phyloP scores from a whole-genome alignment of 192 early-diverging fungal species.

The Rhizophagus prolifer region DNA sequence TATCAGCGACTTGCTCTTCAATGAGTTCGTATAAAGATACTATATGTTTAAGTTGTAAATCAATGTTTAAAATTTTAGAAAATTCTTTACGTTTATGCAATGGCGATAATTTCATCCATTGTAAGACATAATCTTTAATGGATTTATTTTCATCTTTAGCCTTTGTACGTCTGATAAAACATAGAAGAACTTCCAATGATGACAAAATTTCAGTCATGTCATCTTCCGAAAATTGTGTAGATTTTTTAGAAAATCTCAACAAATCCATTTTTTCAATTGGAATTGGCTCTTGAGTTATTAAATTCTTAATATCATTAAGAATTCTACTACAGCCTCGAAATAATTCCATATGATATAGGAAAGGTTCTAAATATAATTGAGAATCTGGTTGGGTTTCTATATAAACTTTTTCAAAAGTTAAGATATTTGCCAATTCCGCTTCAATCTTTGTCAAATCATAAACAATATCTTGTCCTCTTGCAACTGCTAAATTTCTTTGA shows the following conservation, averaged over 20 bases:
- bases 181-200: constrained; percentile 24
- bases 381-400: neutral
- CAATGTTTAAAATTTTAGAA: neutral
- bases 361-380: constrained; percentile 1
- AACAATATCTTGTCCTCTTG: neutral
- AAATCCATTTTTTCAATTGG: neutral
- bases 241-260: too few relatives aligned
- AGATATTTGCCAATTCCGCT: neutral
- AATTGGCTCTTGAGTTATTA: constrained; percentile 21
- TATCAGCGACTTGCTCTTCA: constrained; percentile 19
- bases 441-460: constrained; percentile 26
- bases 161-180: constrained; percentile 18
- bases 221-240: too few relatives aligned
- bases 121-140: constrained; percentile 20
- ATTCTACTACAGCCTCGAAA: neutral
- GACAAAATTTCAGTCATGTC: neutral
- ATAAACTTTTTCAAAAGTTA: neutral
- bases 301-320: neutral
- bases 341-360: constrained; percentile 20
- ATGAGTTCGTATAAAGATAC: constrained; percentile 20
- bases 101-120: constrained; percentile 16
- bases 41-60: constrained; percentile 11
- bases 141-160: neutral
- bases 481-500: constrained; percentile 3
- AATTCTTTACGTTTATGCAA: neutral